Evolutionary conservation across 2,329 filamentous ascomycete genomes (phyloP), one percentile per base, ranked within the genome.

Genomic region (Diaporthe nobilis): DNA sequence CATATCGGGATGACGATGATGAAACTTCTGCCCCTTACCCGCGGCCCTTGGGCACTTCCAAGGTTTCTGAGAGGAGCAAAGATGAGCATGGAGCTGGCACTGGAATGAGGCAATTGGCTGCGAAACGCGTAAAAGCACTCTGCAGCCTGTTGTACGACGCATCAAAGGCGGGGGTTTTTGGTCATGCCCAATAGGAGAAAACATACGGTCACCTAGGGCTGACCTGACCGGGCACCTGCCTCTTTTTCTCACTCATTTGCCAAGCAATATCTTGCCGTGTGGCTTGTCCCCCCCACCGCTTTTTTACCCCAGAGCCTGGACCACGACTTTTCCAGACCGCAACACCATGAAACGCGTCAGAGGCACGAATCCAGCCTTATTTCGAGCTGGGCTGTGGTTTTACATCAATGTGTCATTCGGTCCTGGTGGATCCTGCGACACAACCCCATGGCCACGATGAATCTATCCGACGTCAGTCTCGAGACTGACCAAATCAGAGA

Each of bases 401-500:
- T 60, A 39, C 2, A 39, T 12, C 17, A n/a, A 63, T 44, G 37
- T 34, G 15, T 44, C 25, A 42, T 28, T 44, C 3, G 13, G 37
- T n/a, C 3, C n/a, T 20, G 12, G 39, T 28, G 3, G 37, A 42
- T 5, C n/a, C 22, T 61, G 58, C 58, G 37, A 15, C 12, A 63
- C 58, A 17, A 9, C 8, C 42, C 42, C n/a, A 63, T 44, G 9
- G n/a, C 17, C 6, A 37, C 31, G 17, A 58, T 58, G 55, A 3
- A 63, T 10, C n/a, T 63, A 34, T 34, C 42, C 37, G 49, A 37
- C 34, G 73, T 74, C 73, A 81, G 84, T 71, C 81, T 88, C 12
- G 85, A 91, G 77, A 92, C 90, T 31, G 82, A 82, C 60, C 83
- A 88, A 78, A 94, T 94, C 79, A 88, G 82, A 72, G 83, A 89